Evolutionary conservation across 1,284 basidiomycete species (phyloP).

Genomic region (Paramarasmius palmivorus): DNA sequence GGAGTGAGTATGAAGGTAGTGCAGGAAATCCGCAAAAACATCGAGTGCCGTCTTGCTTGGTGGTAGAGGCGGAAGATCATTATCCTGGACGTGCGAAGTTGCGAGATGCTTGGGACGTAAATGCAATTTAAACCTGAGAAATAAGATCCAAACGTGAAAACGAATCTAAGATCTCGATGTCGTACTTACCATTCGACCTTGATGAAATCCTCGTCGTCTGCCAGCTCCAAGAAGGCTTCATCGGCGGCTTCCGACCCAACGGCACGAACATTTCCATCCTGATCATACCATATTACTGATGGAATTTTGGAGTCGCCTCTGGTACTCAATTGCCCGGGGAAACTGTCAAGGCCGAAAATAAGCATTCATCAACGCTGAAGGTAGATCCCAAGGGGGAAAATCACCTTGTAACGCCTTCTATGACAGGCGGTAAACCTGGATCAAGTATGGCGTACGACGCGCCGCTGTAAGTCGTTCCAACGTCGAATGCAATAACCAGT

Average conservation of each 20-base stretch:
- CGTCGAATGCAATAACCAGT: slow-evolving; percentile 48
- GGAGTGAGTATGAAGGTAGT: slow-evolving; percentile 46
- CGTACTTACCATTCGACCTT: background rate
- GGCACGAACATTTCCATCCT: slow-evolving; percentile 42
- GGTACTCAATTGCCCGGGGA: background rate
- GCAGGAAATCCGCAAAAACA: slow-evolving; percentile 10
- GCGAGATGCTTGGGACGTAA: background rate
- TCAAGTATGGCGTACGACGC: slow-evolving; percentile 27
- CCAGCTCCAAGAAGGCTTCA: slow-evolving; percentile 38
- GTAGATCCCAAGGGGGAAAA: background rate
- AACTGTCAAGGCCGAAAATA: background rate
- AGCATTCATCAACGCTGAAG: background rate
- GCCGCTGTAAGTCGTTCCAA: slow-evolving; percentile 55
- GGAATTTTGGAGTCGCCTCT: slow-evolving; percentile 53
- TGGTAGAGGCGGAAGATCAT: slow-evolving; percentile 4
- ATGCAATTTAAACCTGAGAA: slow-evolving; percentile 10
- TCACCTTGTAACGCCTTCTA: slow-evolving; percentile 6
- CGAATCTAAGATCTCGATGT: too few species aligned
- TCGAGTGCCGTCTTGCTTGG: slow-evolving; percentile 4
- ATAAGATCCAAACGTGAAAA: too few species aligned
- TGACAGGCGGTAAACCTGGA: slow-evolving; percentile 8
- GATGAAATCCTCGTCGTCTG: slow-evolving; percentile 24
- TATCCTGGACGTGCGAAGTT: background rate
- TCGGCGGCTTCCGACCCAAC: slow-evolving; percentile 54
- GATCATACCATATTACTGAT: slow-evolving; percentile 54